Percentiles rank a stretch among this genome's conserved stretches.
Conservation (phyloP, 345 rosid species). For the Cardiospermum halicacabum region DNA sequence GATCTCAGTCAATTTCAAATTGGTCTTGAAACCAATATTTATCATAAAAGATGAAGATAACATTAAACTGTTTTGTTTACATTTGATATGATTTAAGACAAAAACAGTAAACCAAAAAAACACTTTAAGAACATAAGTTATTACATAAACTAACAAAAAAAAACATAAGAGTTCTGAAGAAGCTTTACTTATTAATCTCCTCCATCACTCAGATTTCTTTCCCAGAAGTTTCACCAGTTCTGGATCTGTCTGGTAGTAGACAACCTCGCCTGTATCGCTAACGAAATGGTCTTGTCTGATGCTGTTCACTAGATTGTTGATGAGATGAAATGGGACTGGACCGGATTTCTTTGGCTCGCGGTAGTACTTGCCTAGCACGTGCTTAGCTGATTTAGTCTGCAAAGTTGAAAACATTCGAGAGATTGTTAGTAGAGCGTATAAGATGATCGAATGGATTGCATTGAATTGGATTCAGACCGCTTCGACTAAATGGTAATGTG, state of each 20-base stretch:
- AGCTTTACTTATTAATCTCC: too few species aligned
- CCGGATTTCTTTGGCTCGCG: conserved; percentile 74
- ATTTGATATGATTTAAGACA: neutral
- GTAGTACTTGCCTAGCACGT: conserved; percentile 76
- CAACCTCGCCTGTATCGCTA: conserved; percentile 68
- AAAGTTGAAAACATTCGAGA: neutral
- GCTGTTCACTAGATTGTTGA: conserved; percentile 51
- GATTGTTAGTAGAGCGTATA: conserved; percentile 1
- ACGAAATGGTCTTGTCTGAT: conserved; percentile 65
- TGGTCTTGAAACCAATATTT: too few species aligned
- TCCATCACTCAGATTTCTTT: conserved; percentile 24
- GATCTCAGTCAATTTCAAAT: too few species aligned
- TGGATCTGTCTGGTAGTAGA: conserved; percentile 62
- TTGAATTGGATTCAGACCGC: conserved; percentile 45
- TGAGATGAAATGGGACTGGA: conserved; percentile 59
- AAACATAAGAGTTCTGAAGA: neutral
- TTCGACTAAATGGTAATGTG: conserved; percentile 75
- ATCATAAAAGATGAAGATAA: too few species aligned
- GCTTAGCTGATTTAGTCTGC: conserved; percentile 72
- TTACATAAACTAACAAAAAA: neutral
- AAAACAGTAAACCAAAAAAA: neutral
- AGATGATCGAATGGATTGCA: too few species aligned
- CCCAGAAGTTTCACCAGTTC: conserved; percentile 18
- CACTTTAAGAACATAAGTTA: neutral
- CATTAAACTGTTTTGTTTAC: neutral